Evolutionary conservation across 139 green algal genomes (phyloP).

Genomic region (Chlorella sp.): DNA sequence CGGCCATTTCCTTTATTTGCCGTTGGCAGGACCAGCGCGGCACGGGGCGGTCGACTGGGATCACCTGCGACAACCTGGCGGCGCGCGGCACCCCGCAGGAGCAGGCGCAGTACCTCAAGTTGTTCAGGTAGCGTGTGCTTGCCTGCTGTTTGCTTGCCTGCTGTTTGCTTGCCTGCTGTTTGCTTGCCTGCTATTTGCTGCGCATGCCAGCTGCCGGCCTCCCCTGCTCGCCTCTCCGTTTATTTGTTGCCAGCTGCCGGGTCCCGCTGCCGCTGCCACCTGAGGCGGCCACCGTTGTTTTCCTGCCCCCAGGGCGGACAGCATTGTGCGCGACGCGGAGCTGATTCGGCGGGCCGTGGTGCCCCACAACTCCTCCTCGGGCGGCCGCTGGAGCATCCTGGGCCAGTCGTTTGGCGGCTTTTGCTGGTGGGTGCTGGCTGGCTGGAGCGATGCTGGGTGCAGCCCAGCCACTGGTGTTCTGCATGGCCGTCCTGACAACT

Average conservation of each 20-base stretch:
- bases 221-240: no score
- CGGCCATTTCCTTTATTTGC: no score
- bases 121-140: slow-evolving; percentile 56
- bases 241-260: no score
- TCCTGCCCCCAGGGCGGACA: slow-evolving; percentile 79
- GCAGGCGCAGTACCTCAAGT: slow-evolving; percentile 85
- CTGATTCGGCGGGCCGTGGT: slow-evolving; percentile 78
- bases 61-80: slow-evolving; percentile 75
- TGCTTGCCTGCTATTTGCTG: no score
- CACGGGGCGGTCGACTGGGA: slow-evolving; percentile 72
- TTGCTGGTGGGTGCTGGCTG: slow-evolving; percentile 59
- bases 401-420: slow-evolving; percentile 98
- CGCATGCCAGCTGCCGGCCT: no score
- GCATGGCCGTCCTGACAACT: no score
- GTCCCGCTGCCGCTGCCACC: no score
- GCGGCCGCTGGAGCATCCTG: slow-evolving; percentile 79
- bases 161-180: no score
- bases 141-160: no score
- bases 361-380: slow-evolving; percentile 32
- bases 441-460: no score
- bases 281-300: background rate
- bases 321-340: slow-evolving; percentile 93
- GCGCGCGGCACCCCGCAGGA: slow-evolving; percentile 53
- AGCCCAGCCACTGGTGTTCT: no score
- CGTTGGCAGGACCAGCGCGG: slow-evolving; percentile 79